Evolutionary conservation across 352 stramenopile species (phyloP), one percentile per base, ranked within the genome.

Genomic region (Phytophthora aleatoria): DNA sequence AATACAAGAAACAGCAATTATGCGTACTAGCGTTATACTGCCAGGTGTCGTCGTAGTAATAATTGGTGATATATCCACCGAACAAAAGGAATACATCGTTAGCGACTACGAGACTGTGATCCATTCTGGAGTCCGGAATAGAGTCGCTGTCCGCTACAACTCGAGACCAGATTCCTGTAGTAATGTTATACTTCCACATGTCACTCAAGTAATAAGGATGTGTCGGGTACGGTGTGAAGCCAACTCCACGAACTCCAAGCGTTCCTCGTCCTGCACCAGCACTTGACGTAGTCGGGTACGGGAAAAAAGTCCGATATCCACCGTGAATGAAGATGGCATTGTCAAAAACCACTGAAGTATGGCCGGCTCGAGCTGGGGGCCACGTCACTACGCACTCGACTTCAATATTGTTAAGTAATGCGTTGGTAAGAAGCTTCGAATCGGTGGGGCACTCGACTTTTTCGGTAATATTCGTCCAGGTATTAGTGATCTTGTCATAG

Each of bases 31-130:
- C 95, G 73, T 98, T 98, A 78, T 96, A 99, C 65, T 98, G 90
- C 97, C 97, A 99, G 15, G 92, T 97, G 67, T 99, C 96, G 43
- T 97, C 85, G 67, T 96, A 98, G 71, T 97, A 94, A 63, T 95
- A 88, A 59, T 99, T 99, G 65, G 92, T 86, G 39, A 91, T 71
- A 71, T 97, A 99, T 0, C 96, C 96, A 12, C 96, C 95, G 54
- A 98, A 92, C 2, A 98, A 63, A 8, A 98, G 56, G n/a, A 99
- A 89, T 0, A 97, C 71, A 45, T 96, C 73, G 3, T 73, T 73
- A 1, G 77, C 77, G 7, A 81, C 76, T 3, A 98, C 69, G 8
- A 99, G 69, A 20, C 77, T 85, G 33, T 97, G 85, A 48, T 97
- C 90, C 16, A 91, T 84, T 41, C 96, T 77, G 33, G 84, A 60